Percentiles rank a stretch among this genome's conserved stretches.
These are phyloP conservation scores for Aspergillus neotritici DNA, from an alignment of 2,329 filamentous ascomycete species.

Conservation along the genomic window DNA sequence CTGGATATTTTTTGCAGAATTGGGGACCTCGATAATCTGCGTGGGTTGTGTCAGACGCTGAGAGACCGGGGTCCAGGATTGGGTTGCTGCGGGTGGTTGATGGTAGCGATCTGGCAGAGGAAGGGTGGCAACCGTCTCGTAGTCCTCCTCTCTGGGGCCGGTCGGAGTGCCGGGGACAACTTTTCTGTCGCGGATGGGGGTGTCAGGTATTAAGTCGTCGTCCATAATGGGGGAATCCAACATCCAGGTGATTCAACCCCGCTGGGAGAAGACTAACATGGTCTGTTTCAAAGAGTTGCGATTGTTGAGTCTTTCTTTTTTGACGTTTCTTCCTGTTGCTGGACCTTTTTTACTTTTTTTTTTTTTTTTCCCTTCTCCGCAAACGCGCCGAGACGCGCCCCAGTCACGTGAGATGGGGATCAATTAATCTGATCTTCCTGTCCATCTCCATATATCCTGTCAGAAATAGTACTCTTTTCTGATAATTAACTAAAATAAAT, in stretches of 20 bases:
- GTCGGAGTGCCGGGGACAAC: constrained; percentile 25
- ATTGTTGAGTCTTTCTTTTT: not conserved
- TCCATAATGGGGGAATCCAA: constrained; percentile 26
- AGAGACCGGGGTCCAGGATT: constrained; percentile 41
- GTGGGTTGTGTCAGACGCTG: constrained; percentile 57
- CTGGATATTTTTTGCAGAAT: constrained; percentile 52
- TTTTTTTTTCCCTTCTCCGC: constrained; percentile 15
- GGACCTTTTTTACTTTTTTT: not conserved
- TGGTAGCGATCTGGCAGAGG: constrained; percentile 29
- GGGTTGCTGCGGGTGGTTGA: constrained; percentile 21
- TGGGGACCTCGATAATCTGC: constrained; percentile 49
- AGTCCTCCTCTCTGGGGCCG: constrained; percentile 24
- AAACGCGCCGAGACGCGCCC: constrained; percentile 17
- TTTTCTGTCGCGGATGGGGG: constrained; percentile 34
- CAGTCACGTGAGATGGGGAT: constrained; percentile 16
- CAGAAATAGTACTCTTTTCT: no score
- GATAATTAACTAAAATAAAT: no score
- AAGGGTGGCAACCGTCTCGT: constrained; percentile 48
- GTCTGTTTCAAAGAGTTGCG: not conserved
- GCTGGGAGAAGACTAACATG: constrained; percentile 2
- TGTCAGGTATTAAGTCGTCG: constrained; percentile 38
- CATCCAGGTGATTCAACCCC: not conserved
- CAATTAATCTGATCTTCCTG: constrained; percentile 15
- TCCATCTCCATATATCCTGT: no score
- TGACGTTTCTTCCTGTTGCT: no score